Conservation (phyloP, 768 basidiomycete genomes). For the Suillus hirtellus region DNA sequence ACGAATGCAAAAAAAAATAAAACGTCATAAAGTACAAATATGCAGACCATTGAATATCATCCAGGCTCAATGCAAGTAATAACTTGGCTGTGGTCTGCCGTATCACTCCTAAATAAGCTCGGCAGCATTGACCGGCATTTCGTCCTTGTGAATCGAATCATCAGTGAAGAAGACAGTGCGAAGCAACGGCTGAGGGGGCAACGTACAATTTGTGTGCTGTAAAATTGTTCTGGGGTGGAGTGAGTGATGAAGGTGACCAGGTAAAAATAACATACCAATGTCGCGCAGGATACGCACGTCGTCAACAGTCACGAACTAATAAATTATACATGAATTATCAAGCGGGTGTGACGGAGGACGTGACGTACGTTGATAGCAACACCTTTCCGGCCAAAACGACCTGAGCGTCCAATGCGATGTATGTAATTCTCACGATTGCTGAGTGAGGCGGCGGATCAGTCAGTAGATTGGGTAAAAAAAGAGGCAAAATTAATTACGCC, state of each 20-base stretch:
- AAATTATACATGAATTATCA: constrained; percentile 20
- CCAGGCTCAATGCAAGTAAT: constrained; percentile 4
- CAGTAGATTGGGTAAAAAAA: constrained; percentile 13
- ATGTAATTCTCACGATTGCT: constrained; percentile 99
- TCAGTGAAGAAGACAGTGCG: constrained; percentile 9
- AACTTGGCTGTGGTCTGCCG: background rate
- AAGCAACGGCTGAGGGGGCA: constrained; percentile 9
- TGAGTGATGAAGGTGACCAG: constrained; percentile 16
- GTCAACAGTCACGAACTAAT: constrained; percentile 88
- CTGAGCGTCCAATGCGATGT: constrained; percentile 98
- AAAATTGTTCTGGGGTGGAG: constrained; percentile 78
- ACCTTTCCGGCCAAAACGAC: constrained; percentile 98
- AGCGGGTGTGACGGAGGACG: constrained; percentile 13
- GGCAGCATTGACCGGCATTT: constrained; percentile 98
- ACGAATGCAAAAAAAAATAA: constrained; percentile 10
- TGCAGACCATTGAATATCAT: constrained; percentile 13
- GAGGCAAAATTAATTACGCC: constrained; percentile 57
- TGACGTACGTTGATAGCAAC: constrained; percentile 93
- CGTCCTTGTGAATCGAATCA: constrained; percentile 61
- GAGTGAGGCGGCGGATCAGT: constrained; percentile 16
- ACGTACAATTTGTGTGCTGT: constrained; percentile 88
- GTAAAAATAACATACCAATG: constrained; percentile 63
- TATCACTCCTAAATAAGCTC: constrained; percentile 74
- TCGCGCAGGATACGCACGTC: constrained; percentile 96
- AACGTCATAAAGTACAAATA: constrained; percentile 23